Evolutionary conservation across 2,329 filamentous ascomycete genomes (phyloP).

Genomic region (Lecanoromycetidae sp.): DNA sequence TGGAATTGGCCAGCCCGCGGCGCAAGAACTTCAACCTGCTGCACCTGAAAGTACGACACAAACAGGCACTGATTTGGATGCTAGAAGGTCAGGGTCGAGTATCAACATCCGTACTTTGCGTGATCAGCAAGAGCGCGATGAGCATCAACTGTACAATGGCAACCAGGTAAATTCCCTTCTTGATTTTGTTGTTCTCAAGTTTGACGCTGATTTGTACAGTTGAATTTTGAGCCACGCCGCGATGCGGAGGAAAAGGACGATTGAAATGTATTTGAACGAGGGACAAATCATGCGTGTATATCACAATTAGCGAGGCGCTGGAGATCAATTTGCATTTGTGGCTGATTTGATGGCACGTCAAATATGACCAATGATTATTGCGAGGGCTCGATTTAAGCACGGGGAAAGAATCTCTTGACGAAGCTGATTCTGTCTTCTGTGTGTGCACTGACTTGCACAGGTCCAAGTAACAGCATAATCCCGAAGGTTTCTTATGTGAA

Average conservation of each 20-base stretch:
- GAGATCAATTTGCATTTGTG: background rate
- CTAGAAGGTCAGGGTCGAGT: conserved; percentile 14
- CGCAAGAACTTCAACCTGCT: conserved; percentile 4
- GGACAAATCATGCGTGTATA: conserved; percentile 6
- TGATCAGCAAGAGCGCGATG: conserved; percentile 43
- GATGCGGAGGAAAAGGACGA: conserved; percentile 43
- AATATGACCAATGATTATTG: too few species aligned
- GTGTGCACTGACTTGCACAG: too few species aligned
- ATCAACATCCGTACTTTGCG: conserved; percentile 41
- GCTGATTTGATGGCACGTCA: background rate
- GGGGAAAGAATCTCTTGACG: too few species aligned
- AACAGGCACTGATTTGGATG: conserved; percentile 4
- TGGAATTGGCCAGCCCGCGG: conserved; percentile 26
- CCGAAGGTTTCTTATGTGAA: too few species aligned
- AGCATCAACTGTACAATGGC: conserved; percentile 76
- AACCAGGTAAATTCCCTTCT: conserved; percentile 54
- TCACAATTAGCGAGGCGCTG: conserved; percentile 5
- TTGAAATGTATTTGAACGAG: conserved; percentile 16
- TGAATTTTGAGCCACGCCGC: conserved; percentile 56
- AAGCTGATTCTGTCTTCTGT: too few species aligned
- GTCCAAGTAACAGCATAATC: too few species aligned
- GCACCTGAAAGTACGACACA: background rate
- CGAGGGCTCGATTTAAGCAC: too few species aligned
- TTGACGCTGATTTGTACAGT: conserved; percentile 28
- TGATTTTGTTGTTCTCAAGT: background rate